Conservation (phyloP, 2,329 filamentous ascomycete species). For the Penicillium expansum region DNA sequence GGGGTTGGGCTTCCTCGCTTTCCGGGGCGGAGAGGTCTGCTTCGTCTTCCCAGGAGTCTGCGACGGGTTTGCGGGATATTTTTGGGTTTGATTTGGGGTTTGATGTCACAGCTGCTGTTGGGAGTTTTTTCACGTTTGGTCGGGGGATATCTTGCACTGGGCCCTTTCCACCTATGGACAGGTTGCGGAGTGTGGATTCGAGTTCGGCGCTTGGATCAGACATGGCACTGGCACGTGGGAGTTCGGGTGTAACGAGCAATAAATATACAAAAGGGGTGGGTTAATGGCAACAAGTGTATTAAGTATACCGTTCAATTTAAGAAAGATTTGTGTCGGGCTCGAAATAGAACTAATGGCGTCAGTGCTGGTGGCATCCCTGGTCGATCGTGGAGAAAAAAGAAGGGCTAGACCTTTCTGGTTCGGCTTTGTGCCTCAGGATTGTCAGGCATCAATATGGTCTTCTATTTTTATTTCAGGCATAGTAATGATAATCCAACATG, state of each 20-base stretch:
- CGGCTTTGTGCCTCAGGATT: slow-evolving; percentile 1
- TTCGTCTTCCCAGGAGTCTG: slow-evolving; percentile 78
- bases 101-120: background rate
- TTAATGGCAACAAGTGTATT: background rate
- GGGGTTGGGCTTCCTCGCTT: slow-evolving; percentile 23
- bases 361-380: slow-evolving; percentile 20
- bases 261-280: background rate
- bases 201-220: slow-evolving; percentile 29
- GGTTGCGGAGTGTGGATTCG: slow-evolving; percentile 32
- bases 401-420: slow-evolving; percentile 20
- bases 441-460: background rate
- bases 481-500: background rate
- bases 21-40: slow-evolving; percentile 50
- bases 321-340: slow-evolving; percentile 8
- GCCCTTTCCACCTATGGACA: slow-evolving; percentile 32
- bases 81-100: slow-evolving; percentile 7
- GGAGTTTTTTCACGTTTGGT: slow-evolving; percentile 11
- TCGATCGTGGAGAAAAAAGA: slow-evolving; percentile 23
- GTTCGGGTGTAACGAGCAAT: background rate
- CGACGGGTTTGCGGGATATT: slow-evolving; percentile 41
- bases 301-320: slow-evolving; percentile 1
- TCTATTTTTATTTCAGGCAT: background rate
- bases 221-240: slow-evolving; percentile 13
- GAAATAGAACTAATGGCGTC: slow-evolving; percentile 24
- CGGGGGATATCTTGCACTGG: slow-evolving; percentile 30